Base-by-base conservation (phyloP, 225 moss, liverwort and hornwort species). In the Polytrichum formosum region DNA sequence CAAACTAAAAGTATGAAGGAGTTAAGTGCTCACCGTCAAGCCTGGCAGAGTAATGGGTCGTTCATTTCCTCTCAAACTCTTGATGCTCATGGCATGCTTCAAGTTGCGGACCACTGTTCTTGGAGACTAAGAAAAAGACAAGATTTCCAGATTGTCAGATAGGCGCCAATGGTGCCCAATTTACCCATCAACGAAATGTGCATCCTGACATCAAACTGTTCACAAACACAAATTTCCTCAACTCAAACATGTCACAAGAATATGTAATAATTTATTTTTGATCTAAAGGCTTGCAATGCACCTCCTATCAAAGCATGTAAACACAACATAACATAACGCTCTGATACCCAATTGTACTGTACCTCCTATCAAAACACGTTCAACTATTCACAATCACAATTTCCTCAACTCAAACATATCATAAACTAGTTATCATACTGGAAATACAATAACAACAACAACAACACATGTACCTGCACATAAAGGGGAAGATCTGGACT, bases 71-170 rank as follows among this genome's bases (percentile, higher is more conserved):
- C 70, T 81, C 69, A 87, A 74, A 26, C 78, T 87, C 74, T 76
- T 72, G 70, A 87, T 87, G 74, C 70, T 74, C 83, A 84, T 84
- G 26, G 79, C 84, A 67, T 87, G 84, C 67, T 81, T 35, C 33
- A 87, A 64, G 74, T 87, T 87, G 74, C 69, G 68, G 68, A 87
- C 79, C 53, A 79, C 71, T 61, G 81, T 81, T 56, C 84, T 70
- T 18, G 83, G 81, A 64, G 83, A 87, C 87, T 81, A 69, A 7
- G 46, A 46, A 13, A 46, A 46, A 16, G 13, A 6, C 1, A 46
- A 16, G 0, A 13, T 13, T 13, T 13, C 37, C 13, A 46, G 2
- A 46, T 13, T 13, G 46, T 46, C 16, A 46, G 46, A 46, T 1
- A 46, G 0, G 16, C 46, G 4, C 13, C 35, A 35, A 35, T 35